phyloP scores from a whole-genome alignment of 371 early-diverging fungal genomes.

The Ordospora colligata region DNA sequence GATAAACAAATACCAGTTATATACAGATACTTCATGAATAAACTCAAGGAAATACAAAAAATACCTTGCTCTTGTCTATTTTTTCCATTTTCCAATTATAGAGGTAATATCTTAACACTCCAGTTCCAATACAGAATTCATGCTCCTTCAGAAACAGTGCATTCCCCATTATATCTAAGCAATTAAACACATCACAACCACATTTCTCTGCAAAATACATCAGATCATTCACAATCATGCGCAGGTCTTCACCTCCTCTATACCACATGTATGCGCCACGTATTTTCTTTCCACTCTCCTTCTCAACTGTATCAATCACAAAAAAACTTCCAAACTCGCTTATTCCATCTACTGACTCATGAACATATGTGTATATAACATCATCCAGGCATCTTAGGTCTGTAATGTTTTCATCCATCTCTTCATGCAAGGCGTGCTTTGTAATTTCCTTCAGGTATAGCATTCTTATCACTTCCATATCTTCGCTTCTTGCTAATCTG shows the following conservation, averaged over 20 bases:
- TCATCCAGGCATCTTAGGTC: constrained; percentile 24
- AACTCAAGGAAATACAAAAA: constrained; percentile 21
- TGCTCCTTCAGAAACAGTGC: constrained; percentile 4
- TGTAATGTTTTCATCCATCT: constrained; percentile 47
- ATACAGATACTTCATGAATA: background rate
- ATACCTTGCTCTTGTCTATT: constrained; percentile 14
- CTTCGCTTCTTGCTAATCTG: constrained; percentile 28
- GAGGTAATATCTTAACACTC: constrained; percentile 56
- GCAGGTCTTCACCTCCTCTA: constrained; percentile 7
- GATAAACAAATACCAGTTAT: background rate
- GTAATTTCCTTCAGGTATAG: constrained; percentile 39
- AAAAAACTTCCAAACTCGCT: constrained; percentile 55
- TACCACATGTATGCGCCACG: constrained; percentile 54
- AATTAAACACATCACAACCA: constrained; percentile 49
- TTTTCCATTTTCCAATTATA: constrained; percentile 51
- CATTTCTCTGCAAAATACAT: constrained; percentile 18
- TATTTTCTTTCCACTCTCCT: constrained; percentile 2
- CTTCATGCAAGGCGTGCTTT: constrained; percentile 34
- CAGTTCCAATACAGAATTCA: constrained; percentile 49
- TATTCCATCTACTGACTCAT: constrained; percentile 1
- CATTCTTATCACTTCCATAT: constrained; percentile 23
- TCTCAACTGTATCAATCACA: constrained; percentile 47
- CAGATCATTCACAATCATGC: constrained; percentile 25
- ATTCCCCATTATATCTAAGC: constrained; percentile 34
- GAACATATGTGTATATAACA: constrained; percentile 31